Percentiles rank a stretch among this genome's conserved stretches.
These are phyloP conservation scores for Phytopythium oedochilum DNA, from an alignment of 352 stramenopile species.

Conservation along the genomic window DNA sequence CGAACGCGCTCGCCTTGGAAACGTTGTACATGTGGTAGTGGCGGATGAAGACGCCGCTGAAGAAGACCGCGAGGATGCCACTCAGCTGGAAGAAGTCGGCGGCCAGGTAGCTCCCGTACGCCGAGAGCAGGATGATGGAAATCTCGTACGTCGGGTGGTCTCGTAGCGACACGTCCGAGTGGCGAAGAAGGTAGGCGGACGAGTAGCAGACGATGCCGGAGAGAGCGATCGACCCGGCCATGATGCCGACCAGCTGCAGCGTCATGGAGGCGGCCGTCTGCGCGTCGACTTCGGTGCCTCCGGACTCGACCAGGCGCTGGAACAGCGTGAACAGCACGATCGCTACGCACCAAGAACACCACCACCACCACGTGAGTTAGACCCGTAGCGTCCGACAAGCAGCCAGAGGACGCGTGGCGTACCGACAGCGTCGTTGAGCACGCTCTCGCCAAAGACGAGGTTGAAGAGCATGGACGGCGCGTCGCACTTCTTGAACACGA, in stretches of 20 bases:
- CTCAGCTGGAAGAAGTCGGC: slow-evolving; percentile 31
- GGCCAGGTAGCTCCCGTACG: slow-evolving; percentile 38
- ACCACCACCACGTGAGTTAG: neutral
- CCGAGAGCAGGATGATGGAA: slow-evolving; percentile 44
- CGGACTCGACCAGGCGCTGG: slow-evolving; percentile 50
- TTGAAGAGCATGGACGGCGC: slow-evolving; percentile 87
- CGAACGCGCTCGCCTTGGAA: slow-evolving; percentile 22
- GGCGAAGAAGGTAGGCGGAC: slow-evolving; percentile 47
- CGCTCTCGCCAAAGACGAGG: slow-evolving; percentile 91
- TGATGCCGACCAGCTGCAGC: slow-evolving; percentile 41
- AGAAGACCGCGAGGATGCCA: slow-evolving; percentile 85
- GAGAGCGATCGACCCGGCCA: slow-evolving; percentile 40
- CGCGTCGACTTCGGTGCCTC: slow-evolving; percentile 34
- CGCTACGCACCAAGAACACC: slow-evolving; percentile 4
- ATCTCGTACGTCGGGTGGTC: slow-evolving; percentile 71
- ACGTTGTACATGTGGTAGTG: slow-evolving; percentile 53
- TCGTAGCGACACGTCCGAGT: slow-evolving; percentile 38
- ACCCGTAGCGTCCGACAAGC: too few species aligned
- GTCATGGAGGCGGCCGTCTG: slow-evolving; percentile 30
- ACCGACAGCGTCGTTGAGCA: slow-evolving; percentile 88
- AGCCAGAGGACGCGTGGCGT: too few species aligned
- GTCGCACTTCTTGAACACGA: slow-evolving; percentile 86
- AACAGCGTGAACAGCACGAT: slow-evolving; percentile 82
- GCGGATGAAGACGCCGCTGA: slow-evolving; percentile 58
- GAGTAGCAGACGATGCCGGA: slow-evolving; percentile 48